Evolutionary conservation across 805 yeast species (phyloP), one percentile per base, ranked within the genome.

Genomic region (Metschnikowia peoriensis): DNA sequence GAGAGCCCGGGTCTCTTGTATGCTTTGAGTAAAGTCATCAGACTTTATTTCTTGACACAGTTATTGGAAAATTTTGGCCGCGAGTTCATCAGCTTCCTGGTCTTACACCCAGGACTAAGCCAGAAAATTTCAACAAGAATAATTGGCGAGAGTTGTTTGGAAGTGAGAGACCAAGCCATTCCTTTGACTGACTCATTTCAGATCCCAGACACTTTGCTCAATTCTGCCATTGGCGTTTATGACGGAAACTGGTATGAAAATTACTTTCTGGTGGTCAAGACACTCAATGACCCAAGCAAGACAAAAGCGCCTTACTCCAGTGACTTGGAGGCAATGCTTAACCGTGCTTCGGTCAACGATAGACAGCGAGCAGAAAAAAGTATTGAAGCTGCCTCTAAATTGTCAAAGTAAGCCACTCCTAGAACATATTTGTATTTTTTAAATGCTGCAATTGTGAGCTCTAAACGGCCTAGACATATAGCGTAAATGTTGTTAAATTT

Each of bases 1-100:
- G 51, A 54, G 7, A 49, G 58, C 50, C 59, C 76, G 58, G 63
- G 65, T 44, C 66, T 65, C 39, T 50, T 52, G 53, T 57, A 56
- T 15, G 65, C 54, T 28, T 71, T 75, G 65, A 51, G 53, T 15
- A 58, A 64, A 43, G 63, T 73, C 44, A 69, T 65, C 55, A 62
- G 67, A 48, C 68, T 75, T 54, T 73, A 73, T 62, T 55, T 61
- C 55, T 58, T 70, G 41, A 53, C 72, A 4, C 46, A 41, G 14
- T 44, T 60, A 38, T 55, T 56, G 61, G 71, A 66, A 46, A 64
- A 62, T 41, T 75, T 71, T 50, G 61, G 71, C 37, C 69, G 68
- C 50, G 73, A 72, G 44, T 73, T 73, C 56, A 68, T 75, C 54
- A 67, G 71, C 44, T 68, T 68, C 57, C 62, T 61, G 35, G 71